Evolutionary conservation across 805 yeast species (phyloP).

Genomic region (Wickerhamomyces bisporus): DNA sequence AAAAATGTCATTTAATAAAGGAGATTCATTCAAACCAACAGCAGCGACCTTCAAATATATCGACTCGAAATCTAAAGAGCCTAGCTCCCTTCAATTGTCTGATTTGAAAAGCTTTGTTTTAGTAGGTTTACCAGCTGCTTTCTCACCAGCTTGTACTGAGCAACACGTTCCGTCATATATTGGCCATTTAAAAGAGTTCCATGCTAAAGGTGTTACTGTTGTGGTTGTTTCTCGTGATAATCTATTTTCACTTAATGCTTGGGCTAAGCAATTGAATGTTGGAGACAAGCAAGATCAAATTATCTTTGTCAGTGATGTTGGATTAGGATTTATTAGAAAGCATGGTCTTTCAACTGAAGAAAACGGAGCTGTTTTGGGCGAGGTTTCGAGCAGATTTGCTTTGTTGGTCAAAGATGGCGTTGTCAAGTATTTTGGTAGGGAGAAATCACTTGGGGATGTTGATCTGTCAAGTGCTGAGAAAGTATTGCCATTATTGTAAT

Average conservation of each 20-base stretch:
- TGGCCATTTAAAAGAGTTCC: slow-evolving; percentile 34
- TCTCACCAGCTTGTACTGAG: slow-evolving; percentile 76
- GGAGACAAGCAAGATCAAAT: slow-evolving; percentile 29
- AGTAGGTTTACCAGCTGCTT: slow-evolving; percentile 80
- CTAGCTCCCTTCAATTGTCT: slow-evolving; percentile 24
- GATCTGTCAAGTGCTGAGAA: slow-evolving; percentile 31
- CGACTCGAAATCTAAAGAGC: slow-evolving; percentile 19
- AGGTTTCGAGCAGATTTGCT: slow-evolving; percentile 50
- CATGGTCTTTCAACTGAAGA: slow-evolving; percentile 46
- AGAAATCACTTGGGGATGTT: slow-evolving; percentile 32
- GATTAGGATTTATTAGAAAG: slow-evolving; percentile 46
- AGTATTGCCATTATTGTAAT: slow-evolving; percentile 15
- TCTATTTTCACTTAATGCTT: slow-evolving; percentile 63
- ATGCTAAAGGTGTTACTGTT: slow-evolving; percentile 53
- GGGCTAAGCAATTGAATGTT: slow-evolving; percentile 41
- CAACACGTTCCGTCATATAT: slow-evolving; percentile 61
- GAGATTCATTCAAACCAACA: slow-evolving; percentile 4
- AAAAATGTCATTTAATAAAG: background rate
- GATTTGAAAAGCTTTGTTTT: slow-evolving; percentile 35
- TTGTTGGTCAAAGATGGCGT: slow-evolving; percentile 54
- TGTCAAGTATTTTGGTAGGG: slow-evolving; percentile 38
- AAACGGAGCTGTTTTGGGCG: slow-evolving; percentile 49
- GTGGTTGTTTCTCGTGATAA: slow-evolving; percentile 61
- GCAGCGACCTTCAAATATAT: slow-evolving; percentile 28
- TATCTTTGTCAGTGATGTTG: slow-evolving; percentile 61